Base-by-base conservation (phyloP, 2,329 filamentous ascomycete species). In the Venturia oleaginea region DNA sequence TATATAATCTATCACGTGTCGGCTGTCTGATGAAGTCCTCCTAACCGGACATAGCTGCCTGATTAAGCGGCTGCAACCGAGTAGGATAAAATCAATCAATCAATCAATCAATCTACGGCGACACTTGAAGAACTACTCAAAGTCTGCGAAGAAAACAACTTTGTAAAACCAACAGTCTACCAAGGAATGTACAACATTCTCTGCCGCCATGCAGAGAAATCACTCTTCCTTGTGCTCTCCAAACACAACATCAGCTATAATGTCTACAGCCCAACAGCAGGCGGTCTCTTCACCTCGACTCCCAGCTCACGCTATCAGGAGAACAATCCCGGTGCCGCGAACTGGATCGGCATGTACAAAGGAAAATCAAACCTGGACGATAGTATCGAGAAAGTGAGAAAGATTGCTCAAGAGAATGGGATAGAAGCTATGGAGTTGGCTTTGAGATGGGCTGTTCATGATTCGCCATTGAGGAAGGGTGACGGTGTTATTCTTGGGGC, bases 401-500 rank as follows among this genome's bases (percentile, higher is more conserved):
- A 67, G 19, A 74, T 78, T 57, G 75, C 77, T 0, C 70, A 75
- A 63, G 74, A 76, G 27, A 75, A 75, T 61, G 75, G 74, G 2
- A 67, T 75, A 7, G 66, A 68, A 2, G 72, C 71, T 57, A 76
- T 77, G 1, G 76, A 78, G 67, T 65, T 79, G 64, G 77, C 77
- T 3, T 78, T 79, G 64, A 67, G 77, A 7, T 80, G 78, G 77
- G 73, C 79, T 15, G 72, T 70, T 40, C 75, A 73, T 65, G 72
- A 78, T 67, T 73, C 70, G n/a, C 68, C 70, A 13, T 66, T 79
- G 59, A 72, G 72, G 61, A 64, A 66, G 6, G 73, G 77, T 17
- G 76, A 79, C 67, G 77, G 68, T 0, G 71, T 79, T 10, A 76
- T 79, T 65, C 71, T 79, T 38, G 77, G 77, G 5, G 74, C 76